Evolutionary conservation across 2,329 filamentous ascomycete genomes (phyloP).

Genomic region (Ophiostoma montium): DNA sequence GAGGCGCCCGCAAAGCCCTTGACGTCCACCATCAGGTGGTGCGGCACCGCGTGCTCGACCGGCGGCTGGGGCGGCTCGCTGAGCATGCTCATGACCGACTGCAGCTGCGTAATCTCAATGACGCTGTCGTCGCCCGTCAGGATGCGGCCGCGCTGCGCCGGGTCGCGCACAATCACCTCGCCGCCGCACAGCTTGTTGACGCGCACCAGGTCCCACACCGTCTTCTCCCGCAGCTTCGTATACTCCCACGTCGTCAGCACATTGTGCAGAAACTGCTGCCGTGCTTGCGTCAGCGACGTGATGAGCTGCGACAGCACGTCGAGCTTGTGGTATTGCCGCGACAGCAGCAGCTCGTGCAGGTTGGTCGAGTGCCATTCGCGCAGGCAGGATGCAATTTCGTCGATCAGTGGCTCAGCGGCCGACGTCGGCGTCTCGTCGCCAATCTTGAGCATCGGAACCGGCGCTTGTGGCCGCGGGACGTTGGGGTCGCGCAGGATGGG

Average conservation of each 20-base stretch:
- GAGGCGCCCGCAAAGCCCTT: conserved; percentile 67
- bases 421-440: conserved; percentile 93
- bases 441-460: conserved; percentile 94
- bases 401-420: conserved; percentile 75
- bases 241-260: conserved; percentile 82
- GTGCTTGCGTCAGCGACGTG: conserved; percentile 65
- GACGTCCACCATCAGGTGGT: conserved; percentile 73
- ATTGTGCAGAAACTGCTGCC: conserved; percentile 85
- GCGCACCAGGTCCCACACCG: conserved; percentile 86
- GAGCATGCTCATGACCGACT: conserved; percentile 90
- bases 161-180: conserved; percentile 89
- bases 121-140: conserved; percentile 87
- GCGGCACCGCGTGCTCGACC: conserved; percentile 55
- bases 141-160: conserved; percentile 66
- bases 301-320: conserved; percentile 73
- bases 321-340: conserved; percentile 65
- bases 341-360: conserved; percentile 77
- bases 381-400: conserved; percentile 93
- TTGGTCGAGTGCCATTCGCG: conserved; percentile 98
- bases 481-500: conserved; percentile 47
- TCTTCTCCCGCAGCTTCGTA: conserved; percentile 65
- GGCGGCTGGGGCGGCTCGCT: conserved; percentile 61
- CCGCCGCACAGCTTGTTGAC: conserved; percentile 91
- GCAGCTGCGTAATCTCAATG: conserved; percentile 76
- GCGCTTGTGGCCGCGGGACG: conserved; percentile 68